phyloP scores from a whole-genome alignment of 345 rosid species.

The Eucalyptus sp. region DNA sequence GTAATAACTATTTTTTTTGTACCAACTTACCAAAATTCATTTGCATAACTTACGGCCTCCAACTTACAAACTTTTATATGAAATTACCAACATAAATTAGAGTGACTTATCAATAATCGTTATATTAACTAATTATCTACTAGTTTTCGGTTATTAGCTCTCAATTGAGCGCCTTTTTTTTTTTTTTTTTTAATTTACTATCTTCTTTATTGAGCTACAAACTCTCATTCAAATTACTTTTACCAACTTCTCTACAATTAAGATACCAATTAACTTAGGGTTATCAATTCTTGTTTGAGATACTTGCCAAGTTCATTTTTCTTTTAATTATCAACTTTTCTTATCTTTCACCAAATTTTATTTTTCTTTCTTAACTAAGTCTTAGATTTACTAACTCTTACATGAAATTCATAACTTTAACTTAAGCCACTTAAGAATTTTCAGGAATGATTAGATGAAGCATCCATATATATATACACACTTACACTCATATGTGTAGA shows the following conservation, averaged over 20 bases:
- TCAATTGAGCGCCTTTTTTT: background rate
- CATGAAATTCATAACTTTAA: rapidly evolving
- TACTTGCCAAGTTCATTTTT: too few species aligned
- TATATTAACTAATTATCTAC: background rate
- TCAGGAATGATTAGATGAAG: background rate
- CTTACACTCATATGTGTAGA: background rate
- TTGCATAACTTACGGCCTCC: background rate
- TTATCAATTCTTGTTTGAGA: too few species aligned
- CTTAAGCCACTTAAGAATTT: background rate
- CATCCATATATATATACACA: rapidly evolving
- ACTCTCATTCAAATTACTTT: background rate
- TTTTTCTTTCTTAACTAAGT: background rate
- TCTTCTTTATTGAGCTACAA: background rate
- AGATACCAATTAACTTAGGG: too few species aligned
- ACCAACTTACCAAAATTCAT: background rate
- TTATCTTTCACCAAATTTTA: too few species aligned
- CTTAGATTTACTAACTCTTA: background rate
- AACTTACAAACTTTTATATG: too few species aligned
- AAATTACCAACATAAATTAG: too few species aligned
- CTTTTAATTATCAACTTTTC: too few species aligned
- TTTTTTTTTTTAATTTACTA: too few species aligned
- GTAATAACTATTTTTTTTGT: background rate
- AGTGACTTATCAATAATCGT: background rate
- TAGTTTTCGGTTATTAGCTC: rapidly evolving
- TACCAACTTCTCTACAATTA: too few species aligned